Evolutionary conservation across 2,329 filamentous ascomycete genomes (phyloP).

Genomic region (Rhynchosporium secalis): DNA sequence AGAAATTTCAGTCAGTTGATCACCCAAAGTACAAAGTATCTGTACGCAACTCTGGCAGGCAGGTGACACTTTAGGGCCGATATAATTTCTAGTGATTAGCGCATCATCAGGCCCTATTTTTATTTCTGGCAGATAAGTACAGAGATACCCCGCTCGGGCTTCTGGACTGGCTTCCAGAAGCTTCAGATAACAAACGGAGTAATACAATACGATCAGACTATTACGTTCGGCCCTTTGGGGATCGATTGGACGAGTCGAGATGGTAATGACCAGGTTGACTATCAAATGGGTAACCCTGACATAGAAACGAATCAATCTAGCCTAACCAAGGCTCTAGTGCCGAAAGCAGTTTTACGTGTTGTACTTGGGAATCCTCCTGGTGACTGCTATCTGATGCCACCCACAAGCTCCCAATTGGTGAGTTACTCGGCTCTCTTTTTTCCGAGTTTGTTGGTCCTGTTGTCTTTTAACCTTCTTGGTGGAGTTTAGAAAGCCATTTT

Average conservation of each 20-base stretch:
- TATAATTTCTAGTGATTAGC: background rate
- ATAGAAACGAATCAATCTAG: background rate
- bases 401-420: background rate
- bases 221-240: no score
- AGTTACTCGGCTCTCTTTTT: no score
- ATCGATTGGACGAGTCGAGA: no score
- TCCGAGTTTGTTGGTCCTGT: background rate
- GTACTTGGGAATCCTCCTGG: background rate
- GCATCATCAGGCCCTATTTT: background rate
- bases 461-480: background rate
- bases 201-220: no score
- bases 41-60: background rate
- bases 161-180: slow-evolving; percentile 8
- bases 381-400: background rate
- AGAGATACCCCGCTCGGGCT: background rate
- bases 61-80: background rate
- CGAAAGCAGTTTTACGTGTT: background rate
- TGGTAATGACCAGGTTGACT: no score
- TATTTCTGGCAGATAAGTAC: background rate
- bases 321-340: background rate
- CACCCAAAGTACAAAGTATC: no score
- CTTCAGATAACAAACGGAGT: background rate
- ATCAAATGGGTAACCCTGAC: background rate
- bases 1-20: no score
- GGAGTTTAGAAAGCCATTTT: no score